Evolutionary conservation across 305 asterid species (phyloP).

Genomic region (Solanum chacoense): DNA sequence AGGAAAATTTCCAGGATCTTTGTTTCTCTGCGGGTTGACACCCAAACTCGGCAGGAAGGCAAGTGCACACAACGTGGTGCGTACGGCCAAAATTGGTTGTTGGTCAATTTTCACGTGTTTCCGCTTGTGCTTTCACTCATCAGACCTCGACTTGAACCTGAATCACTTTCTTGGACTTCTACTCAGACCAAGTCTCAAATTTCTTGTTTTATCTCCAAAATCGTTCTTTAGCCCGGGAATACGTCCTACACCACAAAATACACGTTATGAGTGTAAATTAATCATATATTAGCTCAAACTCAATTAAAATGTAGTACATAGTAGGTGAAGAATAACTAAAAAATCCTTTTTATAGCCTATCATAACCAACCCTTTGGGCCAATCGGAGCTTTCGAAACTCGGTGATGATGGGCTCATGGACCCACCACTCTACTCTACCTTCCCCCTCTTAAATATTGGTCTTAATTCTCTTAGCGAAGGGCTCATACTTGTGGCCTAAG

Average conservation of each 20-base stretch:
- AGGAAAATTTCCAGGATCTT: neutral
- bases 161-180: neutral
- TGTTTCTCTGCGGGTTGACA: neutral
- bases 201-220: neutral
- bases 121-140: neutral
- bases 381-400: neutral
- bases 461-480: neutral
- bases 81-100: neutral
- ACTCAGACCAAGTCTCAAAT: neutral
- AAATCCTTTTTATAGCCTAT: neutral
- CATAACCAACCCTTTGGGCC: neutral
- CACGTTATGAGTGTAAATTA: neutral
- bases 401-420: neutral
- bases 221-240: neutral
- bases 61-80: neutral
- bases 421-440: neutral
- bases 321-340: neutral
- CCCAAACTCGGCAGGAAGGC: neutral
- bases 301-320: neutral
- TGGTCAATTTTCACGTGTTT: neutral
- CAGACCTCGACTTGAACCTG: constrained; percentile 4
- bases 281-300: neutral
- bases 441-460: neutral
- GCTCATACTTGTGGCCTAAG: neutral
- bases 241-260: neutral